These are phyloP conservation scores for Pochonia chlamydosporia DNA, from an alignment of 2,329 filamentous ascomycete species.

Conservation along the genomic window DNA sequence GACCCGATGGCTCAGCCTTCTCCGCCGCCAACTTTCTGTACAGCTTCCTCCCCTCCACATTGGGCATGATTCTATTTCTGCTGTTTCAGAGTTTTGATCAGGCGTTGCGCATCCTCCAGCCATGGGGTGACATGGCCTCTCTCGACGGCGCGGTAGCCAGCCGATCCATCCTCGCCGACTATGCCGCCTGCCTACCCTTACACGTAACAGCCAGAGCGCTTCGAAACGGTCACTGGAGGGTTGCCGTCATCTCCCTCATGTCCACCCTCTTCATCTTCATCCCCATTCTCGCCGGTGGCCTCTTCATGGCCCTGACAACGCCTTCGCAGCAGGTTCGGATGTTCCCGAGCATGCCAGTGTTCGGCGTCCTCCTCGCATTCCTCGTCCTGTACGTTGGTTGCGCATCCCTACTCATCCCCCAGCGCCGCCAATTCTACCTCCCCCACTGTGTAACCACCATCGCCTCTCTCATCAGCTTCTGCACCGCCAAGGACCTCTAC, in stretches of 20 bases:
- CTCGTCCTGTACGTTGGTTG: slow-evolving; percentile 64
- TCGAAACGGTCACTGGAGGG: slow-evolving; percentile 57
- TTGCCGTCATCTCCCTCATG: slow-evolving; percentile 56
- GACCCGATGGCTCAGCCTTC: slow-evolving; percentile 60
- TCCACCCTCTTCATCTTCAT: slow-evolving; percentile 55
- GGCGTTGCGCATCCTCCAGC: slow-evolving; percentile 58
- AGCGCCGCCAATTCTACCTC: slow-evolving; percentile 55
- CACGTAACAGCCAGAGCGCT: slow-evolving; percentile 52
- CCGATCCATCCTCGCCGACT: slow-evolving; percentile 62
- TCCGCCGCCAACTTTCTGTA: slow-evolving; percentile 86
- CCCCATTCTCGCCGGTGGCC: slow-evolving; percentile 61
- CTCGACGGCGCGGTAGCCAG: slow-evolving; percentile 56
- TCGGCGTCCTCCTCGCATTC: slow-evolving; percentile 66
- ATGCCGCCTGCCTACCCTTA: slow-evolving; percentile 60
- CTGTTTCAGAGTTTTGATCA: slow-evolving; percentile 62
- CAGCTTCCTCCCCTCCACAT: slow-evolving; percentile 63
- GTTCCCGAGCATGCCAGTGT: slow-evolving; percentile 67
- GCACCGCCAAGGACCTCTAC: slow-evolving; percentile 66
- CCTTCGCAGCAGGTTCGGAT: slow-evolving; percentile 50
- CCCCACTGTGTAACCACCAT: slow-evolving; percentile 69
- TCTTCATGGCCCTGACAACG: slow-evolving; percentile 68
- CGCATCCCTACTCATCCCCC: slow-evolving; percentile 56
- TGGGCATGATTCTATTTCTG: slow-evolving; percentile 64
- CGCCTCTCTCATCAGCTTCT: slow-evolving; percentile 71
- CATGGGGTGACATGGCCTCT: slow-evolving; percentile 59